A percentile compares a stretch with the other conserved stretches of the same genome.
These are phyloP conservation scores for Sapria himalayana DNA, from an alignment of 345 rosid species.

Conservation along the genomic window DNA sequence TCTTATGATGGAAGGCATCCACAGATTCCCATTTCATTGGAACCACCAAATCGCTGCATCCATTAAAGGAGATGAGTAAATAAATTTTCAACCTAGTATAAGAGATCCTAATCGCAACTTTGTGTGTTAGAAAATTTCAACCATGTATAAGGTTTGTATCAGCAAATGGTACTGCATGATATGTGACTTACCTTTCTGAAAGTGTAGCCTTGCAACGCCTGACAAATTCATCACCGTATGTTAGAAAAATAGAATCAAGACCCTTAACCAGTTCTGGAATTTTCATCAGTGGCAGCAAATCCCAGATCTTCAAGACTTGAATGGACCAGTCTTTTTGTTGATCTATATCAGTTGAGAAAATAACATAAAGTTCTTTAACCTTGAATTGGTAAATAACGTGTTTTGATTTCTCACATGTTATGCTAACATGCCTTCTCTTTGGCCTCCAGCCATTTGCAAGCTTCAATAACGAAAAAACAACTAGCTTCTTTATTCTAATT, in stretches of 20 bases:
- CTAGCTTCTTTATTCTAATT: conserved; percentile 7
- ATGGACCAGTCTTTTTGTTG: conserved; percentile 10
- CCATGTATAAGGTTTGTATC: too few relatives aligned
- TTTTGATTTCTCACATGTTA: conserved; percentile 13
- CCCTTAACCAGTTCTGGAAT: conserved; percentile 19
- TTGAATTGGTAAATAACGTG: conserved; percentile 23
- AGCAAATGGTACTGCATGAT: too few relatives aligned
- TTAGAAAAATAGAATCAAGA: conserved; percentile 18
- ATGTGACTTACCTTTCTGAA: conserved; percentile 51
- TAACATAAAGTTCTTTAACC: conserved; percentile 15
- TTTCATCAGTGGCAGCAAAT: conserved; percentile 23
- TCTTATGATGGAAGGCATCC: conserved; percentile 9
- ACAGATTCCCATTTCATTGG: conserved; percentile 20
- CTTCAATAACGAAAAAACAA: conserved; percentile 13
- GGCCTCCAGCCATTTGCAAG: conserved; percentile 40
- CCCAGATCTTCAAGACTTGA: conserved; percentile 39
- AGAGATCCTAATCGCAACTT: too few relatives aligned
- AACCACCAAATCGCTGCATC: conserved; percentile 26
- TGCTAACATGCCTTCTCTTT: conserved; percentile 14
- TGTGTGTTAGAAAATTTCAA: too few relatives aligned
- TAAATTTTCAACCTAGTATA: too few relatives aligned
- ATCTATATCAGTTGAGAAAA: conserved; percentile 26
- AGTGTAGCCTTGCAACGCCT: conserved; percentile 22
- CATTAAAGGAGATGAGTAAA: too few relatives aligned
- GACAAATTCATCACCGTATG: conserved; percentile 19